Percentiles rank a stretch among this genome's conserved stretches.
These are phyloP conservation scores for Phytophthora sp. DNA, from an alignment of 352 stramenopile species.

Conservation along the genomic window DNA sequence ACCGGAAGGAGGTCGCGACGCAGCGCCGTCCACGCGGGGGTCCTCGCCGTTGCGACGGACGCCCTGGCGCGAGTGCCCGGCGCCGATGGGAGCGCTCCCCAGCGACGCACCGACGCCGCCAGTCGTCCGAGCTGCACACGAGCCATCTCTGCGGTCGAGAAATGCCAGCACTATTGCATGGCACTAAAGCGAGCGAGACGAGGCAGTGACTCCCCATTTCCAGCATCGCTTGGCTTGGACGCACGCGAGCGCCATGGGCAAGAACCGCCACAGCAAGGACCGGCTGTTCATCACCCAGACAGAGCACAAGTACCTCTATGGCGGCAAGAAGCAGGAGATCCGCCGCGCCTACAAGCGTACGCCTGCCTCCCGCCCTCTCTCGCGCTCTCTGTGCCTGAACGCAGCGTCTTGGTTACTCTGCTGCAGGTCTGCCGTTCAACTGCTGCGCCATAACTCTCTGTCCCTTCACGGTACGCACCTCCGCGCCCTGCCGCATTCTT, in stretches of 20 bases:
- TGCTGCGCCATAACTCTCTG: conserved; percentile 97
- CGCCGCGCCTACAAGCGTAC: conserved; percentile 79
- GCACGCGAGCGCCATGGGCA: conserved; percentile 65
- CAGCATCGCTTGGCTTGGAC: neutral
- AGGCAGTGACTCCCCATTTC: neutral
- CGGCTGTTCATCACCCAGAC: conserved; percentile 89
- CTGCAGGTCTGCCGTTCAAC: conserved; percentile 94
- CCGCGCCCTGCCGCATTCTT: neutral
- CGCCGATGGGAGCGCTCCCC: neutral
- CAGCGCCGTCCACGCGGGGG: neutral
- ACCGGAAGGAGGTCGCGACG: conserved; percentile 3
- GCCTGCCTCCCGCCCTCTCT: neutral
- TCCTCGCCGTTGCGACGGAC: neutral
- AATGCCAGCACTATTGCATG: neutral
- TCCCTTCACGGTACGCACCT: conserved; percentile 73
- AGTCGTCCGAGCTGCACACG: conserved; percentile 17
- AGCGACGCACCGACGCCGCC: conserved; percentile 18
- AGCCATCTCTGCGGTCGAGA: conserved; percentile 12
- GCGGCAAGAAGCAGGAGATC: conserved; percentile 91
- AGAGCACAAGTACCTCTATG: conserved; percentile 94
- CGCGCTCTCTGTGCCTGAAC: neutral
- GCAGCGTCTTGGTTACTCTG: neutral
- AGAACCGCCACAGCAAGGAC: conserved; percentile 93
- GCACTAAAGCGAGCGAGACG: conserved; percentile 10
- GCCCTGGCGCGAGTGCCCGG: neutral